Conservation (phyloP, 169 alveolate genomes). For the Ophryocystis elektroscirrha region DNA sequence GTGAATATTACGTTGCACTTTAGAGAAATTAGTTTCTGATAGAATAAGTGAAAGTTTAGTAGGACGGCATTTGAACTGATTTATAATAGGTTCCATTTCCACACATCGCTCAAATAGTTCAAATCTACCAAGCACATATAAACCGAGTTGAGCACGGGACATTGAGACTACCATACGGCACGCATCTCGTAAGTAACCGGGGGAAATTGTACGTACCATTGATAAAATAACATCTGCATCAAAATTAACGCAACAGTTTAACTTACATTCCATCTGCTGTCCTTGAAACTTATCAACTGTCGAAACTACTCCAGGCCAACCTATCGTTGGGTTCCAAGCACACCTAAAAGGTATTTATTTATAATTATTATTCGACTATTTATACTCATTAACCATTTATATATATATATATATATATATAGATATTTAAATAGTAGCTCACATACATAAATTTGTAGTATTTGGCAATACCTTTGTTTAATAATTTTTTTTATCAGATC, state of each 20-base stretch:
- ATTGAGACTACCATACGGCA: slow-evolving; percentile 72
- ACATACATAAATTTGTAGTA: too few species aligned
- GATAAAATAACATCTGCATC: slow-evolving; percentile 44
- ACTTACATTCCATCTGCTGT: slow-evolving; percentile 51
- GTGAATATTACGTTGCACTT: too few species aligned
- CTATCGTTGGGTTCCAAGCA: slow-evolving; percentile 43
- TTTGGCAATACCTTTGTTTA: too few species aligned
- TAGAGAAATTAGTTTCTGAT: too few species aligned
- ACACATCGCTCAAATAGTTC: slow-evolving; percentile 24
- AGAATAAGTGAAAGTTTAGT: slow-evolving; percentile 18
- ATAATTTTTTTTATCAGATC: slow-evolving; percentile 48
- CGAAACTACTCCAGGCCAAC: slow-evolving; percentile 35
- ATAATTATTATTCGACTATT: not conserved
- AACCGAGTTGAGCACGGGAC: slow-evolving; percentile 72
- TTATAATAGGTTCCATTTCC: slow-evolving; percentile 28
- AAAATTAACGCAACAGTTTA: not conserved
- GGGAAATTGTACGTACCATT: slow-evolving; percentile 54
- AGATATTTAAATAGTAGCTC: too few species aligned
- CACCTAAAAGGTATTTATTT: slow-evolving; percentile 12
- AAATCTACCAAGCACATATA: slow-evolving; percentile 32
- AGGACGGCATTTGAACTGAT: slow-evolving; percentile 19
- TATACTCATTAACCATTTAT: slow-evolving; percentile 17
- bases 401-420: too few species aligned
- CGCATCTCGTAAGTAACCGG: slow-evolving; percentile 67
- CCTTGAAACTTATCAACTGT: slow-evolving; percentile 71